A percentile compares a stretch with the other conserved stretches of the same genome.
Evolutionary conservation across 495 filamentous ascomycete genomes (phyloP).

Genomic region (Friedmanniomyces endolithicus): DNA sequence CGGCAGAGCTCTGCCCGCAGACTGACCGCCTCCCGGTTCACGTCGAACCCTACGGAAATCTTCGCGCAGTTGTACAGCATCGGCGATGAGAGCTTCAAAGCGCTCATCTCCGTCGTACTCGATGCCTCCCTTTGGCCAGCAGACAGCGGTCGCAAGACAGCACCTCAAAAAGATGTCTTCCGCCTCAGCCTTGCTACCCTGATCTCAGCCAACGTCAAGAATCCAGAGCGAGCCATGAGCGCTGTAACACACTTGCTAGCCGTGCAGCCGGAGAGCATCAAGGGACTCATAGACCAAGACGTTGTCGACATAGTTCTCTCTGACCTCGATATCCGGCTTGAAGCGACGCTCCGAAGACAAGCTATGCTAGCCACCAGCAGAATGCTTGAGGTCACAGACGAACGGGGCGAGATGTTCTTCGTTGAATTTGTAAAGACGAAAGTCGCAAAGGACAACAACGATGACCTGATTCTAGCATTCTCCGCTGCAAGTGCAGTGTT

Average conservation of each 20-base stretch:
- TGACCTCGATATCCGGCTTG: slow-evolving; percentile 63
- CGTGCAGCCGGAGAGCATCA: slow-evolving; percentile 45
- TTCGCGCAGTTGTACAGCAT: slow-evolving; percentile 48
- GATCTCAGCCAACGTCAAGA: slow-evolving; percentile 48
- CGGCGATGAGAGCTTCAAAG: slow-evolving; percentile 49
- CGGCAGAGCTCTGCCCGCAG: slow-evolving; percentile 44
- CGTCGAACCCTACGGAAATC: slow-evolving; percentile 37
- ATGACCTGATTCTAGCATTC: slow-evolving; percentile 62
- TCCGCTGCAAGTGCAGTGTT: slow-evolving; percentile 81
- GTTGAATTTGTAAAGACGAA: slow-evolving; percentile 51
- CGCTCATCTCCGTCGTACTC: slow-evolving; percentile 44
- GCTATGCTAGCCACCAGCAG: slow-evolving; percentile 65
- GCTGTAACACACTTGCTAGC: slow-evolving; percentile 51
- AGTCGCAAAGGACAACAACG: slow-evolving; percentile 40
- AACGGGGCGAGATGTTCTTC: slow-evolving; percentile 52
- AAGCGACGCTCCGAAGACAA: slow-evolving; percentile 54
- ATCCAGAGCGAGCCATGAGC: slow-evolving; percentile 48
- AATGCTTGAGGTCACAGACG: slow-evolving; percentile 62
- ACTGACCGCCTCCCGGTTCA: slow-evolving; percentile 39
- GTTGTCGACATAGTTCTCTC: slow-evolving; percentile 66
- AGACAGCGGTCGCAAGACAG: slow-evolving; percentile 36
- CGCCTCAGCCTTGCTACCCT: slow-evolving; percentile 52
- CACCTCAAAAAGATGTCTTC: slow-evolving; percentile 48
- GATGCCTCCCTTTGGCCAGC: slow-evolving; percentile 44
- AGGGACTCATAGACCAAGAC: slow-evolving; percentile 60